Conservation (phyloP, 371 early-diverging fungal species). For the Lichtheimia ramosa region DNA sequence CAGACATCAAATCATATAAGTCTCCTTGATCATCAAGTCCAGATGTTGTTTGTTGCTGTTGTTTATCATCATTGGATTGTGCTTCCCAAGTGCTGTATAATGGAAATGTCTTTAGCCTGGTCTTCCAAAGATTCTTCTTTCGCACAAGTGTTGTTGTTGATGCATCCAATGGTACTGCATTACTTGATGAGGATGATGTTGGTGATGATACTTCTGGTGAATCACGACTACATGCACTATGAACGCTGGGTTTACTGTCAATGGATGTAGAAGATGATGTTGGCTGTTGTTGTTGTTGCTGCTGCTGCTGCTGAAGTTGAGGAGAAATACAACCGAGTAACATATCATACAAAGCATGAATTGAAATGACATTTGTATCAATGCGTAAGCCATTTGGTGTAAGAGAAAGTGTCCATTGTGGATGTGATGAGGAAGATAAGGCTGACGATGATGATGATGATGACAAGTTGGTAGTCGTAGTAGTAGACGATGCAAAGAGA, state of each 20-base stretch:
- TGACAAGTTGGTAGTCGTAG: neutral
- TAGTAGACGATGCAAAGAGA: neutral
- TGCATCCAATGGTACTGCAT: neutral
- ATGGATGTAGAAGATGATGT: neutral
- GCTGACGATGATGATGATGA: neutral
- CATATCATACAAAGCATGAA: constrained; percentile 42
- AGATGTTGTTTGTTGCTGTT: no score
- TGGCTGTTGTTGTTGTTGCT: constrained; percentile 18
- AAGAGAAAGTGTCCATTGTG: constrained; percentile 37
- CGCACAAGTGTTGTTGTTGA: constrained; percentile 13
- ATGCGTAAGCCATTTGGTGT: constrained; percentile 42
- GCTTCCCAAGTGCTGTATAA: constrained; percentile 51
- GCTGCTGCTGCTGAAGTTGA: constrained; percentile 1
- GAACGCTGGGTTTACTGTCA: neutral
- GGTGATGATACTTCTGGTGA: neutral
- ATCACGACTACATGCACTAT: neutral
- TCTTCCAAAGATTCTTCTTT: constrained; percentile 24
- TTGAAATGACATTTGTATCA: constrained; percentile 43
- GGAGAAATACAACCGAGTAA: constrained; percentile 30
- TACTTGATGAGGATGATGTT: neutral
- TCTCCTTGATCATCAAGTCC: neutral
- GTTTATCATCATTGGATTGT: neutral
- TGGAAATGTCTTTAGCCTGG: constrained; percentile 34
- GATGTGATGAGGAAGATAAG: neutral
- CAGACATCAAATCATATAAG: constrained; percentile 1